phyloP scores from a whole-genome alignment of 495 filamentous ascomycete genomes.

The Daldinia bambusicola region DNA sequence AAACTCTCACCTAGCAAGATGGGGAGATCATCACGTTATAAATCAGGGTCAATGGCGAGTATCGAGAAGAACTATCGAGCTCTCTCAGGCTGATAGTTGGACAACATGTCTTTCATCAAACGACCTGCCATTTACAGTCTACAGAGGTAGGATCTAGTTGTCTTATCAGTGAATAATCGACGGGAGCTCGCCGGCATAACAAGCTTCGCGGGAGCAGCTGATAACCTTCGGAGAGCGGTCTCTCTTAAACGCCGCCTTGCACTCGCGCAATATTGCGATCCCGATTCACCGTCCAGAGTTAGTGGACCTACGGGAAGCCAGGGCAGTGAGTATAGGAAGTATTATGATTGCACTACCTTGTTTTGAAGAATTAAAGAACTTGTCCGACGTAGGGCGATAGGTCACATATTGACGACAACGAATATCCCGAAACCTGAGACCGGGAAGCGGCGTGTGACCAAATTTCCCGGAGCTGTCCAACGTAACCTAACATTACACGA shows the following conservation, averaged over 20 bases:
- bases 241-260: constrained; percentile 37
- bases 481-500: constrained; percentile 30
- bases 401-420: constrained; percentile 7
- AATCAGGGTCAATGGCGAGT: constrained; percentile 13
- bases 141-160: not conserved
- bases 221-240: constrained; percentile 40
- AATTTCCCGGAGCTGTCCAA: constrained; percentile 20
- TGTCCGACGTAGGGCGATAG: constrained; percentile 11
- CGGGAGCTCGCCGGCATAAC: constrained; percentile 14
- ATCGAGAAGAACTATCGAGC: not conserved
- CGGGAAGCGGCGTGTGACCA: constrained; percentile 12
- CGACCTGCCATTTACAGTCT: not conserved
- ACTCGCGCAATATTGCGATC: constrained; percentile 30
- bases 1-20: constrained; percentile 9
- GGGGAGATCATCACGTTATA: constrained; percentile 32
- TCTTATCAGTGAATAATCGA: constrained; percentile 15
- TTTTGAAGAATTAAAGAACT: constrained; percentile 3
- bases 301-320: constrained; percentile 19
- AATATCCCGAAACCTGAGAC: constrained; percentile 25
- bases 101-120: not conserved
- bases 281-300: constrained; percentile 37
- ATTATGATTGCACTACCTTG: not conserved
- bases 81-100: constrained; percentile 15
- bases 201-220: constrained; percentile 25
- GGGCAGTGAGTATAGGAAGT: not conserved